phyloP scores from a whole-genome alignment of 352 stramenopile genomes.

The Globisporangium acanthophoron region DNA sequence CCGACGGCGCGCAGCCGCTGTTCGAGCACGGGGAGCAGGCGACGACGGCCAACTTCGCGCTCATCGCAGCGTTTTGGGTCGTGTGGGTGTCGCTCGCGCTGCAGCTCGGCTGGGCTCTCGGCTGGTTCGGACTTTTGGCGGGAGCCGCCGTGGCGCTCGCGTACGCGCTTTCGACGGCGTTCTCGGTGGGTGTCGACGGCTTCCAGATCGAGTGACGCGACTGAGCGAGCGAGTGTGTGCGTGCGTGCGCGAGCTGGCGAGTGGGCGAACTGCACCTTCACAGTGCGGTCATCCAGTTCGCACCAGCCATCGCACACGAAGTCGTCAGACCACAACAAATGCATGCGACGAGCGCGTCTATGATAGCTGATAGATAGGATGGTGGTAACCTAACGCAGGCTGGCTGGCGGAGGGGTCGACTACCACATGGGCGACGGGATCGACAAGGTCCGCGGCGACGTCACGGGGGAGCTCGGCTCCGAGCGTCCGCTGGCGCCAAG shows the following conservation, averaged over 20 bases:
- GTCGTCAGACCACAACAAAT: too few relatives aligned
- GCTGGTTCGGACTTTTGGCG: slow-evolving; percentile 22
- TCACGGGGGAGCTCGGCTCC: slow-evolving; percentile 29
- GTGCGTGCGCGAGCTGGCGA: background rate
- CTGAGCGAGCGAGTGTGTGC: background rate
- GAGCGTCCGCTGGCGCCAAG: slow-evolving; percentile 24
- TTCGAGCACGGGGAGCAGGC: slow-evolving; percentile 21
- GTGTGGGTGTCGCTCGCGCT: slow-evolving; percentile 24
- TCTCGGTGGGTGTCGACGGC: slow-evolving; percentile 40
- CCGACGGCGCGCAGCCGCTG: slow-evolving; percentile 36
- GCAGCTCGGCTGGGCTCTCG: slow-evolving; percentile 22
- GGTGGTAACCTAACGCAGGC: background rate
- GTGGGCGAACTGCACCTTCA: background rate
- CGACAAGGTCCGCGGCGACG: slow-evolving; percentile 10
- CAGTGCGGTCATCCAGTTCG: too few relatives aligned
- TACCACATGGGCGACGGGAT: slow-evolving; percentile 8
- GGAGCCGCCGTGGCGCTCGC: slow-evolving; percentile 17
- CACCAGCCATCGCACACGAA: too few relatives aligned
- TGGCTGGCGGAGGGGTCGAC: background rate
- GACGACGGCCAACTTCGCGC: slow-evolving; percentile 19
- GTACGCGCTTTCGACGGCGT: slow-evolving; percentile 31
- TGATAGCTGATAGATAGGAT: background rate
- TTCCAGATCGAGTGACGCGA: slow-evolving; percentile 21
- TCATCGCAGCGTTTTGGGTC: slow-evolving; percentile 54
- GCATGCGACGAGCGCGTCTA: background rate